Evolutionary conservation across 768 basidiomycete species (phyloP), one percentile per base, ranked within the genome.

Genomic region (Fibroporia radiculosa): DNA sequence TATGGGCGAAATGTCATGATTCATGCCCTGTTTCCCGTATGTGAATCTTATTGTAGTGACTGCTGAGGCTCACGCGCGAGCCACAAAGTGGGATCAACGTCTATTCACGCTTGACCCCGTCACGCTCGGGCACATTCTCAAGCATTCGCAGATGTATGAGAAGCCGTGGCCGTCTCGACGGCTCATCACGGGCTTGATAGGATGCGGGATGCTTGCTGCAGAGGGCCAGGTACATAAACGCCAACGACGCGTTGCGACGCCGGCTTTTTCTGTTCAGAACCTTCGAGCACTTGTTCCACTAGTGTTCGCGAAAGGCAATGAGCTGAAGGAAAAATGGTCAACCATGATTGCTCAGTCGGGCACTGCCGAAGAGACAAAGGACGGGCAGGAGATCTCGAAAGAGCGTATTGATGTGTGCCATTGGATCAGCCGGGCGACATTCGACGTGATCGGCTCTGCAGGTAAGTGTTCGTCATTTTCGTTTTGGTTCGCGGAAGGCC

Each of bases 361-460:
- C 39, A n/a, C 22, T 14, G 20, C 18, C 4, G 29, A 31, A 22
- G 23, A 33, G 16, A 32, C 28, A 13, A 18, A 25, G 1, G 40
- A 52, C 4, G 45, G 49, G 7, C 45, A 31, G 8, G 41, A 44
- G 16, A 36, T 38, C 16, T 6, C 38, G 13, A 45, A 25, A 10
- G 47, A 56, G 6, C 68, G 56, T 6, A 57, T 96, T 20, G 88
- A 96, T 55, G 77, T 93, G 6, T 81, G 77, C 56, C 78, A 76
- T 52, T 93, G 85, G 84, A 63, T 93, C 26, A 84, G 81, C 50
- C 74, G 89, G 33, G 81, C 82, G 7, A 91, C 91, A 0, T 86
- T 96, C 56, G 93, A 95, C 60, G 82, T 93, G 34, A 91, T 96
- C 53, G 93, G 91, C 1, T 61, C 88, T n/a, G 87, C 91, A 32